These are phyloP conservation scores for Malus hybrid DNA, from an alignment of 331 rosid genomes.

Conservation along the genomic window DNA sequence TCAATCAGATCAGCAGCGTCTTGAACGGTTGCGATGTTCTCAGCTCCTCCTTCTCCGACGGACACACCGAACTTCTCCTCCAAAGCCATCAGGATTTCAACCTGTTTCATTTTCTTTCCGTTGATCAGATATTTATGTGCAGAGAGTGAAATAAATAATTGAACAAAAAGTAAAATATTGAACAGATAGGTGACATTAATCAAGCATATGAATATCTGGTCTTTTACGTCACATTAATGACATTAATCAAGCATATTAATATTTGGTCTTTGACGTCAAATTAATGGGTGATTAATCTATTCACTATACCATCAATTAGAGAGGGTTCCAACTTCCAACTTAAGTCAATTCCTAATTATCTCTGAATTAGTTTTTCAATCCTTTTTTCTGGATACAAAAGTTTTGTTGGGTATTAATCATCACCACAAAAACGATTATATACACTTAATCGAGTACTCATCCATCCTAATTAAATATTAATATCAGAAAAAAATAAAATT, in stretches of 20 bases:
- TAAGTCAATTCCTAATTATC: background rate
- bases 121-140: background rate
- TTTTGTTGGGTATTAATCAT: no score
- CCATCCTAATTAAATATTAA: background rate
- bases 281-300: background rate
- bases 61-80: conserved; percentile 58
- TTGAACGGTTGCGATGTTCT: conserved; percentile 55
- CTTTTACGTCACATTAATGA: background rate
- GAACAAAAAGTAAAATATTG: background rate
- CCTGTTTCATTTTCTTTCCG: conserved; percentile 20
- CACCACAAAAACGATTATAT: no score
- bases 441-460: no score
- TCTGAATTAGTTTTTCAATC: background rate
- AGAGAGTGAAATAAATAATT: background rate
- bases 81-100: conserved; percentile 61
- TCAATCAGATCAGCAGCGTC: conserved; percentile 57
- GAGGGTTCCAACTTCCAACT: background rate
- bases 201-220: no score
- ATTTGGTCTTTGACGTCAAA: background rate
- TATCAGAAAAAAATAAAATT: no score
- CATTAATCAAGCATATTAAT: no score
- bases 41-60: conserved; percentile 54
- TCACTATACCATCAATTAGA: background rate
- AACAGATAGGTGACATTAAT: no score
- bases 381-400: no score